Percentiles rank a stretch among this genome's conserved stretches.
Conservation (phyloP, 768 basidiomycete species). For the Pleurotus sapidus region DNA sequence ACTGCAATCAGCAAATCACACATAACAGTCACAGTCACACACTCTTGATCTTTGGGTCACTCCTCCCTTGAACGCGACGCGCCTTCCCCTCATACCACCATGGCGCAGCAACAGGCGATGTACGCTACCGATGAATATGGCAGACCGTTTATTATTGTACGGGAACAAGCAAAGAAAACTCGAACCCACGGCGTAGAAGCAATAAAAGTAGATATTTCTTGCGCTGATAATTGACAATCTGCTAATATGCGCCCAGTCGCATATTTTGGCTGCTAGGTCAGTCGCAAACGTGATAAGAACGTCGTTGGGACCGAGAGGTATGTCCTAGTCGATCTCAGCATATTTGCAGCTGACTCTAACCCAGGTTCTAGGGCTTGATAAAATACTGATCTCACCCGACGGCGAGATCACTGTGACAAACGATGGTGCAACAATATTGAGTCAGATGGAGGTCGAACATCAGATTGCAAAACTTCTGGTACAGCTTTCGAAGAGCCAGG, state of each 20-base stretch:
- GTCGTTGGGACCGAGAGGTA: slow-evolving; percentile 92
- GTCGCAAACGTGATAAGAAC: slow-evolving; percentile 95
- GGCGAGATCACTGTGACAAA: slow-evolving; percentile 99
- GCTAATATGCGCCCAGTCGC: slow-evolving; percentile 49
- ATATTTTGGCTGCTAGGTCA: slow-evolving; percentile 93
- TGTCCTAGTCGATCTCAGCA: slow-evolving; percentile 16
- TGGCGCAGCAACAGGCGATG: slow-evolving; percentile 60
- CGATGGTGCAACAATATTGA: slow-evolving; percentile 96
- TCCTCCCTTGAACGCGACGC: slow-evolving; percentile 31
- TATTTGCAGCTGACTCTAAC: slow-evolving; percentile 4
- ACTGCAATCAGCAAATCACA: slow-evolving; percentile 16
- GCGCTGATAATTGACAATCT: background rate
- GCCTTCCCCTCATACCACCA: slow-evolving; percentile 19
- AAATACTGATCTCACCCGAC: slow-evolving; percentile 93
- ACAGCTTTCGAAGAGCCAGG: slow-evolving; percentile 95
- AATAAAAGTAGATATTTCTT: slow-evolving; percentile 69
- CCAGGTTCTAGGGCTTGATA: slow-evolving; percentile 71
- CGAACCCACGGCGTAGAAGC: slow-evolving; percentile 90
- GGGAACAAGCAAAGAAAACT: slow-evolving; percentile 92
- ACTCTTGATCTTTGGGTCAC: slow-evolving; percentile 10
- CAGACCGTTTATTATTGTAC: slow-evolving; percentile 94
- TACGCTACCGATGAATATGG: slow-evolving; percentile 95
- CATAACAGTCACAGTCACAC: background rate
- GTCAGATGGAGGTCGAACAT: slow-evolving; percentile 99
- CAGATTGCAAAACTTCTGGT: slow-evolving; percentile 98